Conservation (phyloP, 1,284 basidiomycete genomes). For the Baeospora myosura region DNA sequence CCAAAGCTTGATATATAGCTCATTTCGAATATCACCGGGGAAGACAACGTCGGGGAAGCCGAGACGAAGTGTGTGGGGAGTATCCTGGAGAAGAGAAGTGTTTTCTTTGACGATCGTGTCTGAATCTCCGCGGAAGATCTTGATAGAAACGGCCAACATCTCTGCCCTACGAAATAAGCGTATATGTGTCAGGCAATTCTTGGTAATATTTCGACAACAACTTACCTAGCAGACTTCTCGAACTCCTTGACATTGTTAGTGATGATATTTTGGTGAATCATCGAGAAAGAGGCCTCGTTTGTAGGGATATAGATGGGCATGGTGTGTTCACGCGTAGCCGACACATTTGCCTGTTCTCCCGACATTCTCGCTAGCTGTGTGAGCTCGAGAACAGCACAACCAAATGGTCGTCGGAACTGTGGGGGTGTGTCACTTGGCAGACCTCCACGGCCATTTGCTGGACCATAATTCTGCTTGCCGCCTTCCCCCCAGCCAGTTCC, state of each 20-base stretch:
- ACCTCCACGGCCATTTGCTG: background rate
- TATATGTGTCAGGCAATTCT: conserved; percentile 12
- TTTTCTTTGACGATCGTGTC: conserved; percentile 76
- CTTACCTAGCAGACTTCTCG: conserved; percentile 76
- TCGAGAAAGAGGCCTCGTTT: conserved; percentile 84
- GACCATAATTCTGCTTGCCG: conserved; percentile 9
- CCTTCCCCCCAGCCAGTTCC: conserved; percentile 13
- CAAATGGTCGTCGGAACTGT: conserved; percentile 84
- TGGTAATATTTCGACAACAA: conserved; percentile 7
- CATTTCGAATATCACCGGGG: conserved; percentile 87
- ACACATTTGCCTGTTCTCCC: conserved; percentile 53
- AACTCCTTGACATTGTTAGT: conserved; percentile 73
- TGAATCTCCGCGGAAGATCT: conserved; percentile 81
- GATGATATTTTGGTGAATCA: conserved; percentile 93
- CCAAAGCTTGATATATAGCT: conserved; percentile 93
- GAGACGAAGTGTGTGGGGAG: conserved; percentile 79
- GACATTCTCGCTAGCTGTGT: conserved; percentile 67
- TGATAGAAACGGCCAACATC: conserved; percentile 81
- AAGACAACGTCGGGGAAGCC: conserved; percentile 97
- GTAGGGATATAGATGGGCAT: conserved; percentile 88
- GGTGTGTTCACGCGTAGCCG: conserved; percentile 63
- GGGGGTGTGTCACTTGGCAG: conserved; percentile 23
- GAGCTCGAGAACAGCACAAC: conserved; percentile 87
- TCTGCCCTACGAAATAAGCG: conserved; percentile 56
- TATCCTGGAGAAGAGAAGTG: conserved; percentile 78